phyloP scores from a whole-genome alignment of 805 yeast genomes.

The Zygosaccharomyces rouxii region DNA sequence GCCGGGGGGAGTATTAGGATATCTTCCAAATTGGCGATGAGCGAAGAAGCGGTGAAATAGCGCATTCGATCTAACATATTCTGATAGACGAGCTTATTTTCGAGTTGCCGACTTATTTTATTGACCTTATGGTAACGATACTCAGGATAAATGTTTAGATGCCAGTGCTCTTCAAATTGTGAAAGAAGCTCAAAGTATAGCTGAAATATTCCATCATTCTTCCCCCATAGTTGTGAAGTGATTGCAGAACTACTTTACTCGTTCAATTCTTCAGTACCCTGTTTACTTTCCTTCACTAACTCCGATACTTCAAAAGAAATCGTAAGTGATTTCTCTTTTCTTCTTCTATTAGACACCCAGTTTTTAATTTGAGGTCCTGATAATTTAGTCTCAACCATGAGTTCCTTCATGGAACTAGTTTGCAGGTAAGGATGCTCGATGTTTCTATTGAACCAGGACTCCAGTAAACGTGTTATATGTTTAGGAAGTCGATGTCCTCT shows the following conservation, averaged over 20 bases:
- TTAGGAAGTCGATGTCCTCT: constrained; percentile 23
- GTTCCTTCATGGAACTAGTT: constrained; percentile 7
- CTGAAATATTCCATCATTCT: constrained; percentile 13
- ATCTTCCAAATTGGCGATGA: too few species aligned
- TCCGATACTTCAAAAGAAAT: constrained; percentile 1
- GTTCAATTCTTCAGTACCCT: not conserved
- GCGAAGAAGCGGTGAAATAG: constrained; percentile 12
- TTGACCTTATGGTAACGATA: constrained; percentile 16
- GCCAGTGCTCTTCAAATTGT: constrained; percentile 12
- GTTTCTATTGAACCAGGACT: constrained; percentile 19
- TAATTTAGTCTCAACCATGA: constrained; percentile 15
- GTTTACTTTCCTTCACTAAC: not conserved
- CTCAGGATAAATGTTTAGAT: constrained; percentile 16
- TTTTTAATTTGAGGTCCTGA: constrained; percentile 25
- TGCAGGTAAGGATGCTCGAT: constrained; percentile 20
- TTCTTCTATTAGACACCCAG: constrained; percentile 29
- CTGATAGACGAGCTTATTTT: constrained; percentile 12
- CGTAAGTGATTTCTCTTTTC: constrained; percentile 18
- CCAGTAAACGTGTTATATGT: constrained; percentile 13
- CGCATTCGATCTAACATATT: constrained; percentile 13
- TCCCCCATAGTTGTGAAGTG: constrained; percentile 11
- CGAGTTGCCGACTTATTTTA: constrained; percentile 13
- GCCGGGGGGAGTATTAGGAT: constrained; percentile 9
- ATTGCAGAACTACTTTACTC: constrained; percentile 8
- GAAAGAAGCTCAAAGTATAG: constrained; percentile 18